Evolutionary conservation across 108 stramenopile genomes (phyloP), one percentile per base, ranked within the genome.

Genomic region (Chaetoceros tenuissimus): DNA sequence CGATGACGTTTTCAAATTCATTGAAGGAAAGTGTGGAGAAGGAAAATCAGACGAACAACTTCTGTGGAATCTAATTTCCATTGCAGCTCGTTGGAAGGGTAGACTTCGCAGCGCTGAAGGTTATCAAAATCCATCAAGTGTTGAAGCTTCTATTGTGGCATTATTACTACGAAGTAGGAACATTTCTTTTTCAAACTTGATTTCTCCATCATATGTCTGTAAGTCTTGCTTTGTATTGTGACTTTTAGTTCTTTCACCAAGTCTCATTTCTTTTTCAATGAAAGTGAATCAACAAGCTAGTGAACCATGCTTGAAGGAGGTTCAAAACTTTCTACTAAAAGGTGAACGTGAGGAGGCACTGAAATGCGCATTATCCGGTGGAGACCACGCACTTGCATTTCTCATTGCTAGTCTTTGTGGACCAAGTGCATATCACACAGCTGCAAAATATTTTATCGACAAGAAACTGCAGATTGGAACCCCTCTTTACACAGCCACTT

Each of bases 401-500:
- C 64, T 94, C 10, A 81, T 94, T 31, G 80, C 84, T 13, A 68
- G 62, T 24, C 76, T 86, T 71, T 90, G 84, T 60, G 82, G 74
- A 23, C 34, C 53, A 0, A 71, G 59, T 0, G 85, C 77, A 2
- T 94, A 81, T 55, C 72, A 77, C 31, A 55, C 60, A 23, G 84
- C 69, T 5, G 81, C 80, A 19, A 65, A 48, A 49, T 52, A 69
- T 7, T 94, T 72, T 68, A 78, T 79, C 7, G 70, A 74, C 51
- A 73, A 79, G 23, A 60, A 52, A 25, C 62, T 87, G 19, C 23
- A 49, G 7, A 23, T 58, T 17, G 89, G 82, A n/a, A 83, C 83
- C 28, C 87, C 89, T 8, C 68, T 94, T 48, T 73, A 87, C 47
- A 89, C 87, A 21, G 55, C 73, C 16, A 62, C 79, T 7, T 60